Percentiles rank a stretch among this genome's conserved stretches.
These are phyloP conservation scores for Volvox africanus DNA, from an alignment of 139 green algal species.

Conservation along the genomic window DNA sequence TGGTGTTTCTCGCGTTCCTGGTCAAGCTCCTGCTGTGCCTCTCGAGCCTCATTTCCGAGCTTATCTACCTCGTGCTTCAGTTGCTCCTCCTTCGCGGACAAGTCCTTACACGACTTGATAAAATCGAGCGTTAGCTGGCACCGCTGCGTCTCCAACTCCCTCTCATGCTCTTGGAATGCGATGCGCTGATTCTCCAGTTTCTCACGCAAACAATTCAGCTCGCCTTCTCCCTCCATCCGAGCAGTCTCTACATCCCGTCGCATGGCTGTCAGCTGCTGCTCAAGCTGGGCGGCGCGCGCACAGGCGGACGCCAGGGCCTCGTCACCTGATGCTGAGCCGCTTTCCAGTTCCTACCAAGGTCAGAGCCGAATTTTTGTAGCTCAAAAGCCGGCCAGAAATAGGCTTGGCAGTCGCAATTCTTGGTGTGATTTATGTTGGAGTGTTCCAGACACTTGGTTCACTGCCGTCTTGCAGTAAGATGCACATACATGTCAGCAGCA, in stretches of 20 bases:
- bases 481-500: no score
- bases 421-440: background rate
- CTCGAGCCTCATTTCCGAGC: background rate
- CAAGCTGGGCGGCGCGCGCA: background rate
- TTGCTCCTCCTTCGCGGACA: background rate
- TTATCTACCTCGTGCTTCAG: background rate
- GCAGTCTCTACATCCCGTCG: no score
- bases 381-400: background rate
- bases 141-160: background rate
- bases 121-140: background rate
- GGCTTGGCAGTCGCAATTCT: background rate
- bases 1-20: background rate
- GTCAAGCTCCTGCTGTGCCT: background rate
- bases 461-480: background rate
- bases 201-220: background rate
- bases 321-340: background rate
- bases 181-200: background rate
- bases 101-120: background rate
- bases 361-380: background rate
- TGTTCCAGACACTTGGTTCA: background rate
- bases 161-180: background rate
- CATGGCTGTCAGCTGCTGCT: background rate
- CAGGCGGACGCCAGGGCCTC: background rate
- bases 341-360: constrained; percentile 5
- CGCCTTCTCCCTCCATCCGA: background rate